Evolutionary conservation across 169 alveolate genomes (phyloP).

Genomic region (Perkinsus chesapeaki): DNA sequence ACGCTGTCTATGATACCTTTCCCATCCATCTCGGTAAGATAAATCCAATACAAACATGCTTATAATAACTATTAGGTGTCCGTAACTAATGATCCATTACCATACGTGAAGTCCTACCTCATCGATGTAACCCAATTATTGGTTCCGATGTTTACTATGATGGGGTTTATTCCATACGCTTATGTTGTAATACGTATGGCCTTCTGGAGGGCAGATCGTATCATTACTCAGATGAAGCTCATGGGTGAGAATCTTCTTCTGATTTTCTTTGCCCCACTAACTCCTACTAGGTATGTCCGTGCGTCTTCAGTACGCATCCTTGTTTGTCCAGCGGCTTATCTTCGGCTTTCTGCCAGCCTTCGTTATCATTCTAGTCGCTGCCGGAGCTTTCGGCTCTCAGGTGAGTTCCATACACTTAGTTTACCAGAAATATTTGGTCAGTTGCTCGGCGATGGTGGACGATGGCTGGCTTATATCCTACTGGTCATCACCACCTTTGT

Average conservation of each 20-base stretch:
- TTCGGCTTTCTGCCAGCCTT: too few species aligned
- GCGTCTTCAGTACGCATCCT: too few species aligned
- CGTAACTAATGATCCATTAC: not conserved
- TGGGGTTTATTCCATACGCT: not conserved
- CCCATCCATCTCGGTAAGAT: not conserved
- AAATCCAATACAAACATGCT: not conserved
- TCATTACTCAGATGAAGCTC: not conserved
- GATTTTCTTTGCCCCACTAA: not conserved
- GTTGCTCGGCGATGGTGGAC: not conserved
- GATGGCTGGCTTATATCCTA: not conserved
- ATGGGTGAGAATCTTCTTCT: not conserved
- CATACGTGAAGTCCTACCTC: not conserved
- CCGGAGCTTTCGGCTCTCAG: too few species aligned
- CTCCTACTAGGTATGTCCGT: not conserved
- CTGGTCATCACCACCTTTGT: not conserved
- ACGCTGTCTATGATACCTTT: not conserved
- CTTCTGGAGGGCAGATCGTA: not conserved
- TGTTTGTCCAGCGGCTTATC: too few species aligned
- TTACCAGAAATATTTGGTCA: too few species aligned
- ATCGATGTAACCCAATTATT: not conserved
- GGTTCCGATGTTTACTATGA: not conserved
- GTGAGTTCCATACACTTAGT: too few species aligned
- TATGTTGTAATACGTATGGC: not conserved
- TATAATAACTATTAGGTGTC: not conserved
- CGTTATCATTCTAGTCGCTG: too few species aligned